Evolutionary conservation across 2,329 filamentous ascomycete genomes (phyloP).

Genomic region (Knoxdaviesia capensis): DNA sequence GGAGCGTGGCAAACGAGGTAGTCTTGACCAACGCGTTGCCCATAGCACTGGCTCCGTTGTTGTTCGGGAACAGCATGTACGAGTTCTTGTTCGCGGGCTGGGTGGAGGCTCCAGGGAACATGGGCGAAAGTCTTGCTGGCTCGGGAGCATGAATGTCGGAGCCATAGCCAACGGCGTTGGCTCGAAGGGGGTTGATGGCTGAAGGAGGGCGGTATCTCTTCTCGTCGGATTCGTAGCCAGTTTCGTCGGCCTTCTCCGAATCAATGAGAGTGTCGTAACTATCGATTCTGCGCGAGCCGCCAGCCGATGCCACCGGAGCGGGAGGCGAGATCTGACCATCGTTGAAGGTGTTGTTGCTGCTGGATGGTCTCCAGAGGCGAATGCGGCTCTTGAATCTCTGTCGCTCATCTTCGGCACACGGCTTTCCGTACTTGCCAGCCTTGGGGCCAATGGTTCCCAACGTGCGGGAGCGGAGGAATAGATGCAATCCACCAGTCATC

Average conservation of each 20-base stretch:
- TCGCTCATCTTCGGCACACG: slow-evolving; percentile 19
- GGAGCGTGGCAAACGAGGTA: slow-evolving; percentile 11
- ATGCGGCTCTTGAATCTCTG: slow-evolving; percentile 23
- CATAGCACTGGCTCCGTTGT: background rate
- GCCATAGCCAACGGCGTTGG: slow-evolving; percentile 12
- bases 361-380: slow-evolving; percentile 17
- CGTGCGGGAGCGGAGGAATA: slow-evolving; percentile 42
- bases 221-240: background rate
- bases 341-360: background rate
- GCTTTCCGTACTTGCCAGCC: slow-evolving; percentile 6
- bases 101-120: slow-evolving; percentile 2
- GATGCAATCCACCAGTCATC: slow-evolving; percentile 42
- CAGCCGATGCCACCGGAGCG: background rate
- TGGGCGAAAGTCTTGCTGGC: no score
- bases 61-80: slow-evolving; percentile 19
- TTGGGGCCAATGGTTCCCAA: slow-evolving; percentile 25
- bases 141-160: background rate
- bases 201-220: background rate
- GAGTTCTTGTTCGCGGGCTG: slow-evolving; percentile 15
- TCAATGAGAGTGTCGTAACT: slow-evolving; percentile 15
- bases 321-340: no score
- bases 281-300: slow-evolving; percentile 9
- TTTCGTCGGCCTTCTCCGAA: background rate
- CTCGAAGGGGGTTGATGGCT: slow-evolving; percentile 13
- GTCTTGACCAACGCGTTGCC: slow-evolving; percentile 7